These are phyloP conservation scores for Croton laevigatus DNA, from an alignment of 441 rosid genomes.

Conservation along the genomic window DNA sequence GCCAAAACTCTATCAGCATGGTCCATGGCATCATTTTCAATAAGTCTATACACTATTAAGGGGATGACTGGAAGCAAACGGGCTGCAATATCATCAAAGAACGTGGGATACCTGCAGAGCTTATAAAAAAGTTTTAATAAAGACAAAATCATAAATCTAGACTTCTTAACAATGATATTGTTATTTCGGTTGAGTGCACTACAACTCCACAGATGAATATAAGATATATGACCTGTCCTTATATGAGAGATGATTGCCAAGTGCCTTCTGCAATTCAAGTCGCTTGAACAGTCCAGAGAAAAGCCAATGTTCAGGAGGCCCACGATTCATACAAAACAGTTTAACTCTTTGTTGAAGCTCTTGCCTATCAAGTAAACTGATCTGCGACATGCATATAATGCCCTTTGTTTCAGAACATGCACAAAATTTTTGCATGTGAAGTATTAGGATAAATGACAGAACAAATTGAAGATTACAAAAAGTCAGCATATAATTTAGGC, in stretches of 20 bases:
- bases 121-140: conserved; percentile 1
- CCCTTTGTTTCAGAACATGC: neutral
- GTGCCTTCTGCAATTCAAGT: conserved; percentile 79
- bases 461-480: neutral
- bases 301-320: conserved; percentile 89
- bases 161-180: neutral
- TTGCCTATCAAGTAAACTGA: conserved; percentile 68
- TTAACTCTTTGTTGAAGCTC: conserved; percentile 77
- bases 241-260: conserved; percentile 98
- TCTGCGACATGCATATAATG: conserved; percentile 40
- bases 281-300: conserved; percentile 71
- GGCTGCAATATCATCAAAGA: conserved; percentile 90
- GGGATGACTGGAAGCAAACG: conserved; percentile 95
- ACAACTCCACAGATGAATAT: neutral
- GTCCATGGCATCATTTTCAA: conserved; percentile 86
- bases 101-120: conserved; percentile 73
- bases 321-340: conserved; percentile 58
- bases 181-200: neutral
- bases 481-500: neutral
- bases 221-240: conserved; percentile 68
- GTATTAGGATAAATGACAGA: neutral
- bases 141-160: neutral
- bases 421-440: neutral
- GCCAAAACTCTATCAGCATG: conserved; percentile 68
- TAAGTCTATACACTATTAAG: conserved; percentile 78